phyloP scores from a whole-genome alignment of 768 basidiomycete genomes.

The Boletus subcaerulescens region DNA sequence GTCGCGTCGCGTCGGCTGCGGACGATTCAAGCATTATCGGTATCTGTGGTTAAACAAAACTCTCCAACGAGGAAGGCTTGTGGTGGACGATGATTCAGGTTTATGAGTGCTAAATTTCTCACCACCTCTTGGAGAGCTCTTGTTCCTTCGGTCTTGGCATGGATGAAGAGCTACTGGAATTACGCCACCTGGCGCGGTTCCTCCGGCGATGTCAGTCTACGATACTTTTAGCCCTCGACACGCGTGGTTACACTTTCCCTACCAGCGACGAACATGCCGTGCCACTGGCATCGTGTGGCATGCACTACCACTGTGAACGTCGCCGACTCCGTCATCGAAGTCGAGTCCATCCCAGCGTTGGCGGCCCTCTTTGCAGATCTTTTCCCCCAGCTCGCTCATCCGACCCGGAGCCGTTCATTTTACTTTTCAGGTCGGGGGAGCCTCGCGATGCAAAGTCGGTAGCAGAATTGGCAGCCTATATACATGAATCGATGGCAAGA shows the following conservation, averaged over 20 bases:
- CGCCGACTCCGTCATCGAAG: not conserved
- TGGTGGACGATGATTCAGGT: slow-evolving; percentile 99
- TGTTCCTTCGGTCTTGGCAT: too few relatives aligned
- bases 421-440: too few relatives aligned
- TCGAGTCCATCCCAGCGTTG: not conserved
- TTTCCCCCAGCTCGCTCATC: too few relatives aligned
- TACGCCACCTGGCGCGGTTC: not conserved
- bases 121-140: too few relatives aligned
- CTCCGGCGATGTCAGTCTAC: not conserved
- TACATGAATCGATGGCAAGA: too few relatives aligned
- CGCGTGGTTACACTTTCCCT: not conserved
- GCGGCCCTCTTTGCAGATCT: not conserved
- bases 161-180: not conserved
- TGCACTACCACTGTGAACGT: not conserved
- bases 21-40: slow-evolving; percentile 91
- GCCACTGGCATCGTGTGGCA: not conserved
- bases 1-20: slow-evolving; percentile 80
- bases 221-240: not conserved
- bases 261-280: not conserved
- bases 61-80: slow-evolving; percentile 90
- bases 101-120: slow-evolving; percentile 94
- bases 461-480: too few relatives aligned
- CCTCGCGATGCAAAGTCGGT: too few relatives aligned
- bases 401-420: too few relatives aligned
- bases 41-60: slow-evolving; percentile 91